Base-by-base conservation (phyloP, 306 rosid genomes). In the Luffa aegyptiaca region DNA sequence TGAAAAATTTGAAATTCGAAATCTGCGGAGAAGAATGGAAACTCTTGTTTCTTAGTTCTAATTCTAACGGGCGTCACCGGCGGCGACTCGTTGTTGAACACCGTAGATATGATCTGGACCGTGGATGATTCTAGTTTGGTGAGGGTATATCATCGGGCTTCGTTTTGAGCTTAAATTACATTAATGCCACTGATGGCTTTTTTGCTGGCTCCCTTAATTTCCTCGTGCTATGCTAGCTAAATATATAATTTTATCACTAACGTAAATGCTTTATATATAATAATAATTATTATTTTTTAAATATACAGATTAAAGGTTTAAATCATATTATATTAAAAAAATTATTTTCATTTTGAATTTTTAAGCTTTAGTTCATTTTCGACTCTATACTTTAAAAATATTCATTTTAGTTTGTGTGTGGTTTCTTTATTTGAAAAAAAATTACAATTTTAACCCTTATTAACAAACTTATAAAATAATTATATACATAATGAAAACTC, bases 61-160 rank as follows among this genome's bases (percentile, higher is more conserved):
- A 66, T 66, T 66, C 74, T 66, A 55, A 77, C 62, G 78, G 78
- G 46, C 37, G 20, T 51, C 45, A 51, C 62, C 78, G 78, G 61
- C 78, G 78, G 78, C 62, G 26, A 74, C 59, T 51, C 41, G 10
- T 69, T 44, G 58, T 48, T 46, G 42, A 48, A 21, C 58, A 72
- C 77, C 77, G 41, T 46, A 48, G 57, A 46, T 46, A 26, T 72
- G 77, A 48, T 72, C 58, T 46, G 77, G 77, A 72, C 75, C 77
- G 58, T 46, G 41, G 58, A 21, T 31, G 77, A 72, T 26, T 20
- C 21, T 72, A 11, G 41, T 72, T 13, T 10, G 57, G 58, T 46
- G 20, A 46, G 42, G 42, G 6, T 5, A 10, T 46, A 46, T 48
- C 13, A 72, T 26, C 41, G 2, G 41, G 6, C 42, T 72, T 48